Evolutionary conservation across 768 basidiomycete species (phyloP).

Genomic region (Hypholoma fasciculare): DNA sequence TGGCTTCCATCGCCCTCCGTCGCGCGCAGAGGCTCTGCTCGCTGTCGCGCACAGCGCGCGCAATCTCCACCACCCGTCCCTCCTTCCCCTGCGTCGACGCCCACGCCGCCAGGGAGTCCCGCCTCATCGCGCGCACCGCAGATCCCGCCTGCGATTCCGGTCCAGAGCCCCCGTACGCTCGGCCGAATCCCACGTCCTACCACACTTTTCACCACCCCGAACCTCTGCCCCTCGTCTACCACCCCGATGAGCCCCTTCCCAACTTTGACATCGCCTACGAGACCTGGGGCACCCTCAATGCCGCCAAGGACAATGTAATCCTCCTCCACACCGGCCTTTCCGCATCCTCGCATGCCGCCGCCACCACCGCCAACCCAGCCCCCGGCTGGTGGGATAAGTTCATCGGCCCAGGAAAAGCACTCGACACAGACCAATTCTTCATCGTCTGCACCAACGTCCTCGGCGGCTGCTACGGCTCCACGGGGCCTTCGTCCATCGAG

Average conservation of each 20-base stretch:
- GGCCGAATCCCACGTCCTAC: slow-evolving; percentile 77
- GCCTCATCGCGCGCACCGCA: slow-evolving; percentile 31
- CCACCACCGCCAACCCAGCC: slow-evolving; percentile 70
- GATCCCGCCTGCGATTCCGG: slow-evolving; percentile 48
- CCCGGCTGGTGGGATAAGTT: slow-evolving; percentile 99
- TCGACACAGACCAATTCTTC: slow-evolving; percentile 93
- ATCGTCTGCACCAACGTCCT: slow-evolving; percentile 96
- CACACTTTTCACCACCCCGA: slow-evolving; percentile 58
- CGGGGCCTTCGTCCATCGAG: slow-evolving; percentile 87
- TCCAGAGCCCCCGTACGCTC: slow-evolving; percentile 81
- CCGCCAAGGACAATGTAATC: slow-evolving; percentile 81
- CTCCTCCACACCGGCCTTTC: slow-evolving; percentile 95
- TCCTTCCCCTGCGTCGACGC: slow-evolving; percentile 83
- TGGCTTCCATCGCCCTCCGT: slow-evolving; percentile 5
- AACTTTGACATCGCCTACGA: slow-evolving; percentile 93
- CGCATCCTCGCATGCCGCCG: slow-evolving; percentile 93
- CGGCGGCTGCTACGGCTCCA: slow-evolving; percentile 97
- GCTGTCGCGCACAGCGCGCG: neutral
- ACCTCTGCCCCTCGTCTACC: slow-evolving; percentile 66
- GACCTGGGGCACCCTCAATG: slow-evolving; percentile 92
- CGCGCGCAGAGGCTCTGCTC: neutral
- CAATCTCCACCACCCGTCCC: slow-evolving; percentile 14
- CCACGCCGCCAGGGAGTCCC: slow-evolving; percentile 69
- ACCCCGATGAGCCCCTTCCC: slow-evolving; percentile 48
- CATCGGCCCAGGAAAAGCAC: slow-evolving; percentile 90